Conservation (phyloP, 202 grass and related monocot genomes). For the Carex arenaria region DNA sequence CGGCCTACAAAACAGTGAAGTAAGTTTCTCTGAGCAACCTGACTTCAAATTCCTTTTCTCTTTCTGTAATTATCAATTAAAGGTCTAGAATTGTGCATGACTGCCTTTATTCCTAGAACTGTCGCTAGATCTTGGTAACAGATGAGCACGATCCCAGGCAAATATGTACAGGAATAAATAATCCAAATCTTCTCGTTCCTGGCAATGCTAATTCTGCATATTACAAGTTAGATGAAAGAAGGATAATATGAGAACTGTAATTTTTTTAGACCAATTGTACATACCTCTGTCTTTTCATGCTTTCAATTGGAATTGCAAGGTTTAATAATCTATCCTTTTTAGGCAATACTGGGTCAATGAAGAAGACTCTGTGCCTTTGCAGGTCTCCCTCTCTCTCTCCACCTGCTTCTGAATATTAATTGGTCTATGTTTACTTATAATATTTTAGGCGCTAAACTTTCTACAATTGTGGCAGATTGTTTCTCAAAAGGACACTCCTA, state of each 20-base stretch:
- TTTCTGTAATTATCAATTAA: not conserved
- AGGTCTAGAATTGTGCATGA: not conserved
- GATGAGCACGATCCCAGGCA: not conserved
- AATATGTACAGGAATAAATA: not conserved
- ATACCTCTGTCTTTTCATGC: not conserved
- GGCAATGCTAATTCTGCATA: not conserved
- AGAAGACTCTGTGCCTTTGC: slow-evolving; percentile 84
- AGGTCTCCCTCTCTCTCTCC: slow-evolving; percentile 28
- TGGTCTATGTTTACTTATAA: not conserved
- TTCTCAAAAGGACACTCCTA: slow-evolving; percentile 56
- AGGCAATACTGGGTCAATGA: slow-evolving; percentile 92
- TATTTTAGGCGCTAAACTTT: slow-evolving; percentile 1
- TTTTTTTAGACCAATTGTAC: not conserved
- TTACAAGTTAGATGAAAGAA: slow-evolving; percentile 6
- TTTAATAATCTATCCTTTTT: slow-evolving; percentile 9
- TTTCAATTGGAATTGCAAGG: slow-evolving; percentile 4
- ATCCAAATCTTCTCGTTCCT: not conserved
- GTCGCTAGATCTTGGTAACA: not conserved
- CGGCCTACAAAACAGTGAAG: slow-evolving; percentile 91
- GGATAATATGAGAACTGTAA: not conserved
- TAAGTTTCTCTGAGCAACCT: slow-evolving; percentile 28
- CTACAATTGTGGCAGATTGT: slow-evolving; percentile 50
- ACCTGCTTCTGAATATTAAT: not conserved
- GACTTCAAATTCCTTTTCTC: not conserved
- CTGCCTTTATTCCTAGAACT: not conserved